phyloP scores from a whole-genome alignment of 352 stramenopile genomes.

The Phytophthora lateralis region DNA sequence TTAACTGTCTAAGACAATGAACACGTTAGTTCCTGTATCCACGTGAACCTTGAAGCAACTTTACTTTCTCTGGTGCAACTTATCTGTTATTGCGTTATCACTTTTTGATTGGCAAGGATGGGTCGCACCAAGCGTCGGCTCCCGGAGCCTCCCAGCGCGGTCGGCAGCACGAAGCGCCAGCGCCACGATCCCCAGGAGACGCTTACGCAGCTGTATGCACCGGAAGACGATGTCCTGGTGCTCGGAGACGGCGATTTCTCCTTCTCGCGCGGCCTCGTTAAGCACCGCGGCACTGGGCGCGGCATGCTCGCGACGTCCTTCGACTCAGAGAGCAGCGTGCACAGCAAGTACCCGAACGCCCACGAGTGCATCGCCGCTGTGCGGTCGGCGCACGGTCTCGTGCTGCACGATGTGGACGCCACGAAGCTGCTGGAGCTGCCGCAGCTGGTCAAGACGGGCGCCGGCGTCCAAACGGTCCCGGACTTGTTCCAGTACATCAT shows the following conservation, averaged over 20 bases:
- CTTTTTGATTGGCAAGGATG: constrained; percentile 42
- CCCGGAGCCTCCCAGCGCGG: constrained; percentile 4
- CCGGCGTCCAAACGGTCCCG: constrained; percentile 33
- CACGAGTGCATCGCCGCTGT: constrained; percentile 70
- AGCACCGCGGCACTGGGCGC: constrained; percentile 60
- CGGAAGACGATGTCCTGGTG: constrained; percentile 67
- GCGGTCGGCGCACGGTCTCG: constrained; percentile 39
- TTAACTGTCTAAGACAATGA: constrained; percentile 18
- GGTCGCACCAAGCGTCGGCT: constrained; percentile 31
- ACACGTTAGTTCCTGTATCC: not conserved
- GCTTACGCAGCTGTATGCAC: constrained; percentile 48
- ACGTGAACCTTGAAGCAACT: constrained; percentile 13
- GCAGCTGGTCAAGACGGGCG: constrained; percentile 25
- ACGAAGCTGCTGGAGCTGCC: constrained; percentile 75
- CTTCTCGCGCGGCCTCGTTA: constrained; percentile 72
- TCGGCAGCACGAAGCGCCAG: constrained; percentile 38
- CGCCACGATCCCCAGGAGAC: constrained; percentile 12
- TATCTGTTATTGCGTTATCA: not conserved
- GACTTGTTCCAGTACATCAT: constrained; percentile 84
- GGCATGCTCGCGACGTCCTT: constrained; percentile 80
- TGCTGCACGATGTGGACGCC: constrained; percentile 83
- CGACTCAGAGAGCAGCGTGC: constrained; percentile 68
- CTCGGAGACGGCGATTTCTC: constrained; percentile 88
- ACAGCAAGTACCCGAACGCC: constrained; percentile 82
- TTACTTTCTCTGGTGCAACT: constrained; percentile 6